These are phyloP conservation scores for Debaryomyces singareniensis DNA, from an alignment of 1,139 yeast species.

Conservation along the genomic window DNA sequence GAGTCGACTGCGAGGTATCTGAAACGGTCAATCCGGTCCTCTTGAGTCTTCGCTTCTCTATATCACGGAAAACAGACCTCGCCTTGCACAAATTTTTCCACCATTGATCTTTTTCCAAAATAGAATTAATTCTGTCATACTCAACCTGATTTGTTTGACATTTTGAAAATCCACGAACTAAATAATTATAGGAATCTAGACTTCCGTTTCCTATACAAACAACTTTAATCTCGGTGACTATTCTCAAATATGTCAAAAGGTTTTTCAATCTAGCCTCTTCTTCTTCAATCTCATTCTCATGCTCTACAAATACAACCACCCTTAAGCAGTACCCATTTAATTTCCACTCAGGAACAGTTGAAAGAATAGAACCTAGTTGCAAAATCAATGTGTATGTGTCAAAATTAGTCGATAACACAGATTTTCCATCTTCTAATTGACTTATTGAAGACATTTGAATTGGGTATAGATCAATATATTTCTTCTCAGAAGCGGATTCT, in stretches of 20 bases:
- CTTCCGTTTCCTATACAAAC: conserved; percentile 58
- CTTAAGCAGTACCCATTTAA: conserved; percentile 58
- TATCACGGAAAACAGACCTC: conserved; percentile 36
- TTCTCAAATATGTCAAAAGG: conserved; percentile 69
- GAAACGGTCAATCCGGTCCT: conserved; percentile 2
- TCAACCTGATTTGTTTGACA: conserved; percentile 18
- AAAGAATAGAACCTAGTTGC: conserved; percentile 86
- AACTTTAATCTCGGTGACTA: conserved; percentile 71
- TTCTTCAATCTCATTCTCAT: conserved; percentile 58
- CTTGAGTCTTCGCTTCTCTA: conserved; percentile 21
- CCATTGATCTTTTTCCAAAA: conserved; percentile 42
- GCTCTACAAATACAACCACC: conserved; percentile 86
- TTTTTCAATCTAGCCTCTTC: conserved; percentile 58
- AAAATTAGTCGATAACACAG: conserved; percentile 78
- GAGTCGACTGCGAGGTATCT: background rate
- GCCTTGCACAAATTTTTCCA: conserved; percentile 64
- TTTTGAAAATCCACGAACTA: conserved; percentile 57
- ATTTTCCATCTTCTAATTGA: conserved; percentile 56
- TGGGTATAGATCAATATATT: conserved; percentile 82
- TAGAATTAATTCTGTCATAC: conserved; percentile 27
- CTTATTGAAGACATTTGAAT: conserved; percentile 91
- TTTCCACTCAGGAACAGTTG: conserved; percentile 93
- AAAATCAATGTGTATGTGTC: conserved; percentile 91
- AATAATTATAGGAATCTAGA: conserved; percentile 63
- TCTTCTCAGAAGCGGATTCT: conserved; percentile 14